These are phyloP conservation scores for Crassisporium funariophilum DNA, from an alignment of 768 basidiomycete species.

Conservation along the genomic window DNA sequence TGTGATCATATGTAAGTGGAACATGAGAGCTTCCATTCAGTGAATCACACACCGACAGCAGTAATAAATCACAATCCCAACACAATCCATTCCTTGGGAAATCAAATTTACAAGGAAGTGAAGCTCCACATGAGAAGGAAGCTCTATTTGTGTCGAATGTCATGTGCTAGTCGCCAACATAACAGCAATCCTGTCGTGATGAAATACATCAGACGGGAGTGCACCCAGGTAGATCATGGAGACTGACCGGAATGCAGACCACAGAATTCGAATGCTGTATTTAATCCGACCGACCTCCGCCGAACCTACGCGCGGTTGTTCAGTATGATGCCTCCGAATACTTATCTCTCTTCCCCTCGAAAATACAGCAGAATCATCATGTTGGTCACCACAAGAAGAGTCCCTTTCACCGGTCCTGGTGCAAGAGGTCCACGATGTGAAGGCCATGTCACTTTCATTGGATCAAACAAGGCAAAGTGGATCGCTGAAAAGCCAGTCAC, in stretches of 20 bases:
- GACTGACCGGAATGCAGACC: constrained; percentile 76
- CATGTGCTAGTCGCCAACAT: constrained; percentile 30
- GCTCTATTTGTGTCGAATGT: constrained; percentile 26
- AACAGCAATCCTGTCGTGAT: constrained; percentile 24
- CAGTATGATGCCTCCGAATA: constrained; percentile 2
- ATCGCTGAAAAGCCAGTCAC: constrained; percentile 85
- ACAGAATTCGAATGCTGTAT: constrained; percentile 62
- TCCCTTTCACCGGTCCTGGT: constrained; percentile 22
- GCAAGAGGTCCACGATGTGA: constrained; percentile 30
- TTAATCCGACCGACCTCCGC: constrained; percentile 25
- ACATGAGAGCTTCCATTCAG: too few species aligned
- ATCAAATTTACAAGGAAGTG: too few species aligned
- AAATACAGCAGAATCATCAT: constrained; percentile 13
- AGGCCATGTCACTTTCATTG: constrained; percentile 47
- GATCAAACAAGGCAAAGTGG: constrained; percentile 85
- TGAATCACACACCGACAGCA: too few species aligned
- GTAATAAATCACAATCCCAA: not conserved
- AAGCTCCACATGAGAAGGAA: too few species aligned
- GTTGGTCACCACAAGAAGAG: constrained; percentile 12
- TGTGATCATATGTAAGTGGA: too few species aligned
- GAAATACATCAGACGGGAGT: not conserved
- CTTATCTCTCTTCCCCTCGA: constrained; percentile 8
- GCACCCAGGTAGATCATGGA: not conserved
- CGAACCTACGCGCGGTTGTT: constrained; percentile 6
- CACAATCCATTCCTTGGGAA: too few species aligned